Conservation (phyloP, 2,329 filamentous ascomycete genomes). For the Epichloe gansuensis region DNA sequence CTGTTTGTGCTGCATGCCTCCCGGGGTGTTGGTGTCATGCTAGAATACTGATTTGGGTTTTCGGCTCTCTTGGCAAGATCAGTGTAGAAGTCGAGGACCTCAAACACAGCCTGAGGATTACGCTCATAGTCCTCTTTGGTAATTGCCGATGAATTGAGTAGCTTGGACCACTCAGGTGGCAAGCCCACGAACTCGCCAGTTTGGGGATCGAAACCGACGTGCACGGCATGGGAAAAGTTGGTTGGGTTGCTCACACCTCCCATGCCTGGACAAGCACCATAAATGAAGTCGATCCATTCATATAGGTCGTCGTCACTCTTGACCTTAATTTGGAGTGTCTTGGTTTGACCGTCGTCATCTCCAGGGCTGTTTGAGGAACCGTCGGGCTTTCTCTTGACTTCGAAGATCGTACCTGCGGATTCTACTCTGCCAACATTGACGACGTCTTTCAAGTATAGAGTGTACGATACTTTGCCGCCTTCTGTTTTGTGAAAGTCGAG, state of each 20-base stretch:
- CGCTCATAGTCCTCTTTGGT: constrained; percentile 98
- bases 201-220: constrained; percentile 92
- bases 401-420: constrained; percentile 81
- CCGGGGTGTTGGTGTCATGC: constrained; percentile 56
- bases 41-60: constrained; percentile 56
- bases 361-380: constrained; percentile 58
- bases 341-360: constrained; percentile 68
- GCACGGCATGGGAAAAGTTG: constrained; percentile 93
- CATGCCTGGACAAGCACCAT: constrained; percentile 93
- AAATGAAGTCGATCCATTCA: constrained; percentile 97
- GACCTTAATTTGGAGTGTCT: constrained; percentile 81
- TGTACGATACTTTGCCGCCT: constrained; percentile 75
- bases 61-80: constrained; percentile 68
- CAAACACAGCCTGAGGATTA: constrained; percentile 77
- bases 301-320: constrained; percentile 96
- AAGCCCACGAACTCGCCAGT: constrained; percentile 91
- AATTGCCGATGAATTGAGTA: constrained; percentile 90
- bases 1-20: constrained; percentile 47
- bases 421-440: constrained; percentile 85
- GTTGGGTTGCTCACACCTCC: constrained; percentile 97
- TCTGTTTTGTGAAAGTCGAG: constrained; percentile 92
- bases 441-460: constrained; percentile 75
- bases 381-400: constrained; percentile 69
- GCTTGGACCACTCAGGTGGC: constrained; percentile 92
- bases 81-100: constrained; percentile 76